These are phyloP conservation scores for Westerdykella aurantiaca DNA, from an alignment of 2,329 filamentous ascomycete species.

Conservation along the genomic window DNA sequence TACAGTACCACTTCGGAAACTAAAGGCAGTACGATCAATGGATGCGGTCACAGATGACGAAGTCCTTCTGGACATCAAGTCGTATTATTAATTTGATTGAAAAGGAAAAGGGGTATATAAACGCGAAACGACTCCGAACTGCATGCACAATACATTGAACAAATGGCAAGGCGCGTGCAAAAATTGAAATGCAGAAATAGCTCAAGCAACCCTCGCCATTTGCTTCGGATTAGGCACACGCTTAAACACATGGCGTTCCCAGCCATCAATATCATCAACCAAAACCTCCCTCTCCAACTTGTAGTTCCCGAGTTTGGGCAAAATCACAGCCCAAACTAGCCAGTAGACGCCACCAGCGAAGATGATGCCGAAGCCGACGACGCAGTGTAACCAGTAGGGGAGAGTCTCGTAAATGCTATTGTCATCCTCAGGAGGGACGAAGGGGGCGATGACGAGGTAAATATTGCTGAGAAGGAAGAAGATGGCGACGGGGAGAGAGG, in stretches of 20 bases:
- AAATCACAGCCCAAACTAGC: slow-evolving; percentile 46
- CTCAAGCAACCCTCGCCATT: not conserved
- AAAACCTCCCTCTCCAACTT: slow-evolving; percentile 33
- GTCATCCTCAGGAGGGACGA: slow-evolving; percentile 45
- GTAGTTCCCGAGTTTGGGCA: slow-evolving; percentile 42
- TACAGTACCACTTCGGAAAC: no score
- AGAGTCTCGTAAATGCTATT: slow-evolving; percentile 49
- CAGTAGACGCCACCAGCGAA: slow-evolving; percentile 48
- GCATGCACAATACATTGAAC: no score
- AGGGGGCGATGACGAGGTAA: slow-evolving; percentile 49
- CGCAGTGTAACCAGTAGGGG: slow-evolving; percentile 51
- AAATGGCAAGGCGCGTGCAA: no score
- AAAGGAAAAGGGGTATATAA: no score
- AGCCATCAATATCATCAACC: slow-evolving; percentile 32
- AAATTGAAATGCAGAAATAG: no score
- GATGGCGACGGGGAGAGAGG: slow-evolving; percentile 45
- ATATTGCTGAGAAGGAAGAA: slow-evolving; percentile 52
- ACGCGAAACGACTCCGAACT: no score
- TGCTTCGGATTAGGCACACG: slow-evolving; percentile 9
- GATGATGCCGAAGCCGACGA: slow-evolving; percentile 49
- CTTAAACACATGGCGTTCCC: slow-evolving; percentile 37
- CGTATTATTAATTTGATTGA: no score
- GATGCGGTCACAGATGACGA: no score
- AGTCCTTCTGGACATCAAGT: no score
- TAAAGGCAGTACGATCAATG: no score